Evolutionary conservation across 169 alveolate species (phyloP).

Genomic region (Babesia caballi): DNA sequence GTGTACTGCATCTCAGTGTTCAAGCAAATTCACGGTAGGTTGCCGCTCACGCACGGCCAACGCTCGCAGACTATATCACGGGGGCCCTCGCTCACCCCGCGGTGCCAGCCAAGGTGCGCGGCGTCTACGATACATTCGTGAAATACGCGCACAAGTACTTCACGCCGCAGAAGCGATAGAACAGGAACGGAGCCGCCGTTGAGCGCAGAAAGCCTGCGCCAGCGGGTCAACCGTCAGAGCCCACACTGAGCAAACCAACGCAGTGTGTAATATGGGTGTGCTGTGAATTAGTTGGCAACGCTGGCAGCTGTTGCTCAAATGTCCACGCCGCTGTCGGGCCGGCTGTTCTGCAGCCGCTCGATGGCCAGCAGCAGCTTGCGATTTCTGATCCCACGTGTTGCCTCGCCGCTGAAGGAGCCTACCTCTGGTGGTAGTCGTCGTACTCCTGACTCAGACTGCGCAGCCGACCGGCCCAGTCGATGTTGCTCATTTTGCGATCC

Average conservation of each 20-base stretch:
- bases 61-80: background rate
- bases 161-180: background rate
- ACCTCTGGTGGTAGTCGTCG: slow-evolving; percentile 29
- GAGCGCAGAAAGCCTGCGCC: too few species aligned
- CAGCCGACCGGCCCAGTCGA: slow-evolving; percentile 34
- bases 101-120: slow-evolving; percentile 1
- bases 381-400: slow-evolving; percentile 7
- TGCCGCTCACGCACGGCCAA: background rate
- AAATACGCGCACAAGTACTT: background rate
- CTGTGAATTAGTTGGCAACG: too few species aligned
- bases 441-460: slow-evolving; percentile 27
- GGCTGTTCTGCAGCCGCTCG: slow-evolving; percentile 37
- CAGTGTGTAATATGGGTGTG: too few species aligned
- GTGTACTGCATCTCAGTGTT: background rate
- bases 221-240: too few species aligned
- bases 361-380: slow-evolving; percentile 36
- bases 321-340: background rate
- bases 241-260: too few species aligned
- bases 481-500: slow-evolving; percentile 35
- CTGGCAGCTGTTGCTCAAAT: too few species aligned
- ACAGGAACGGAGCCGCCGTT: background rate
- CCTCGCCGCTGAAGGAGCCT: background rate
- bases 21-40: slow-evolving; percentile 15
- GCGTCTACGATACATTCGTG: background rate
- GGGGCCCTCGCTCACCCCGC: background rate